phyloP scores from a whole-genome alignment of 345 rosid genomes.

The Populus alba region DNA sequence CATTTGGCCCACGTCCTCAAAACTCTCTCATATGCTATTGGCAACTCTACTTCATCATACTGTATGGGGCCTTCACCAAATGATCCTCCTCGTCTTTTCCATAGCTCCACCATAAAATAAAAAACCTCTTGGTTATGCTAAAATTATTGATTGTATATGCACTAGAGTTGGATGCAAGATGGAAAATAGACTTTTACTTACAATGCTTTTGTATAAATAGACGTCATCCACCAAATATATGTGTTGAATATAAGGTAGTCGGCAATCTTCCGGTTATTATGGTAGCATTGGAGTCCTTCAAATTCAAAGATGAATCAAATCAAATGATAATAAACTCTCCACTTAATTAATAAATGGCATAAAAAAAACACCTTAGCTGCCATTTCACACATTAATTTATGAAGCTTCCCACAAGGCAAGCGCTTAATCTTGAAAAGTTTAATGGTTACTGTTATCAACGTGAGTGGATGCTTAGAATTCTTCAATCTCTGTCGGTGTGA shows the following conservation, averaged over 20 bases:
- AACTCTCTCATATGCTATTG: slow-evolving; percentile 27
- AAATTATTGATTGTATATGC: not conserved
- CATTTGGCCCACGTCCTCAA: slow-evolving; percentile 30
- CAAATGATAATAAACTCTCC: not conserved
- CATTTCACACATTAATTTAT: not conserved
- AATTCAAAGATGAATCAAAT: not conserved
- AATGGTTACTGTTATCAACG: too few species aligned
- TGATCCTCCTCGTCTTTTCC: slow-evolving; percentile 12
- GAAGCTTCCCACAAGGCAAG: not conserved
- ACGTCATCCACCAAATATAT: slow-evolving; percentile 27
- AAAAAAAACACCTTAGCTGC: not conserved
- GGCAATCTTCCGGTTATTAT: slow-evolving; percentile 19
- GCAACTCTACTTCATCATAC: slow-evolving; percentile 21
- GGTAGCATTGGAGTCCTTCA: slow-evolving; percentile 20
- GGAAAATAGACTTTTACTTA: slow-evolving; percentile 1
- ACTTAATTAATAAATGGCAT: not conserved
- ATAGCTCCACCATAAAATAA: slow-evolving; percentile 1
- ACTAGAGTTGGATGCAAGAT: not conserved
- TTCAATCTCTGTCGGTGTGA: not conserved
- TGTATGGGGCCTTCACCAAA: slow-evolving; percentile 10
- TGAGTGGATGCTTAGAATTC: too few species aligned
- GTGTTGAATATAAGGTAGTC: slow-evolving; percentile 26
- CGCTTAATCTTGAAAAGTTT: not conserved
- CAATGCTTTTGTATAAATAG: slow-evolving; percentile 19
- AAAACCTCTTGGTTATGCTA: not conserved